Evolutionary conservation across 2,329 filamentous ascomycete genomes (phyloP).

Genomic region (Juglanconis oblonga): DNA sequence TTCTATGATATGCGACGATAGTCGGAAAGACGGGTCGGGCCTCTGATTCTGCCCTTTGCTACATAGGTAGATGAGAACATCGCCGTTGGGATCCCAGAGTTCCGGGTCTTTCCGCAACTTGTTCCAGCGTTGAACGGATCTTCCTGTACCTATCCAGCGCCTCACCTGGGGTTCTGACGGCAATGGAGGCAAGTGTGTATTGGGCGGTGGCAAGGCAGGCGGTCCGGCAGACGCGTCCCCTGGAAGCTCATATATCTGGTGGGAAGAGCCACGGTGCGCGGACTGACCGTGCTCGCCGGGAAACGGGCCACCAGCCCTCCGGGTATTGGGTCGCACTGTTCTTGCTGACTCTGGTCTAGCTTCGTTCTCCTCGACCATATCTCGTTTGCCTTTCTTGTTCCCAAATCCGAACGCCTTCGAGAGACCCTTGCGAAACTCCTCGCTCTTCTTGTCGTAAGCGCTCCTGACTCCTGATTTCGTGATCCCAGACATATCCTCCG

Average conservation of each 20-base stretch:
- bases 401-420: conserved; percentile 53
- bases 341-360: conserved; percentile 35
- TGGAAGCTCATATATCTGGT: conserved; percentile 20
- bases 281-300: conserved; percentile 1
- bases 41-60: conserved; percentile 41
- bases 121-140: conserved; percentile 51
- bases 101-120: conserved; percentile 59
- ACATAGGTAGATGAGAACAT: conserved; percentile 56
- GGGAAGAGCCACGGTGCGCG: conserved; percentile 1
- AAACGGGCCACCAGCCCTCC: not conserved
- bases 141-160: conserved; percentile 51
- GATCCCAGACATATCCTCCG: conserved; percentile 51
- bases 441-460: conserved; percentile 53
- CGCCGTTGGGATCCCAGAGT: conserved; percentile 59
- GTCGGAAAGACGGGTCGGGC: conserved; percentile 51
- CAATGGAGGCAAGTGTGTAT: conserved; percentile 40
- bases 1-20: conserved; percentile 58
- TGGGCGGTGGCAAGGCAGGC: conserved; percentile 37
- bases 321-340: conserved; percentile 25
- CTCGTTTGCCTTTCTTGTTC: conserved; percentile 38
- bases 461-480: conserved; percentile 53
- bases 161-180: conserved; percentile 43
- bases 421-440: conserved; percentile 51
- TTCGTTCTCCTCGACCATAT: conserved; percentile 25
- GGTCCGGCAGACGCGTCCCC: conserved; percentile 23